Evolutionary conservation across 129 eudicot genomes (phyloP).

Genomic region (Calendula officinalis): DNA sequence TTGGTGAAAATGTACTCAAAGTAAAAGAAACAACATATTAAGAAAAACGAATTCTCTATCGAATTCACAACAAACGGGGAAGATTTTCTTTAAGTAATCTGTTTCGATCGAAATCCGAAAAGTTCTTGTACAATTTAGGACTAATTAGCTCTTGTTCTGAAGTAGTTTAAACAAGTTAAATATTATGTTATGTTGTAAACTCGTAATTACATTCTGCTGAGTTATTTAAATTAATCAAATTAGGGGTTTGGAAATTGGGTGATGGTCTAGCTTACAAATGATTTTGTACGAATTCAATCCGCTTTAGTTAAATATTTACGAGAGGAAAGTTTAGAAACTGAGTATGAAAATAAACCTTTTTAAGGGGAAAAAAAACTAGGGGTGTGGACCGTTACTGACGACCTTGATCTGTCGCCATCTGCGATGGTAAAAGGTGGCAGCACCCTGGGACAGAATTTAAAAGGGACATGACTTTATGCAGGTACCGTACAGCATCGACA

Average conservation of each 20-base stretch:
- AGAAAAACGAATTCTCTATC: constrained; percentile 17
- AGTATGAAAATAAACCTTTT: too few relatives aligned
- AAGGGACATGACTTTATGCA: constrained; percentile 16
- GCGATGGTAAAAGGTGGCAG: constrained; percentile 19
- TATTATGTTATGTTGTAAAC: too few relatives aligned
- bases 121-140: constrained; percentile 66
- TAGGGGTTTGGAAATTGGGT: too few relatives aligned
- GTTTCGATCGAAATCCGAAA: constrained; percentile 63
- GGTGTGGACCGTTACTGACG: neutral
- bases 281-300: too few relatives aligned
- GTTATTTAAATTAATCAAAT: too few relatives aligned
- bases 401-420: constrained; percentile 21
- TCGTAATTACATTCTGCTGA: neutral
- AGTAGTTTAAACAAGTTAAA: constrained; percentile 10
- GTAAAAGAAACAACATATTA: constrained; percentile 44
- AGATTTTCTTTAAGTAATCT: constrained; percentile 52
- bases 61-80: constrained; percentile 38
- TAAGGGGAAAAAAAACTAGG: too few relatives aligned
- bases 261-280: too few relatives aligned
- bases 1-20: constrained; percentile 46
- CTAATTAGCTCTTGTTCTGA: constrained; percentile 63
- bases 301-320: too few relatives aligned
- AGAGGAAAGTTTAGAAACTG: too few relatives aligned
- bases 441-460: constrained; percentile 18
- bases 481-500: neutral